phyloP scores from a whole-genome alignment of 768 basidiomycete genomes.

The Mycena vulgaris region DNA sequence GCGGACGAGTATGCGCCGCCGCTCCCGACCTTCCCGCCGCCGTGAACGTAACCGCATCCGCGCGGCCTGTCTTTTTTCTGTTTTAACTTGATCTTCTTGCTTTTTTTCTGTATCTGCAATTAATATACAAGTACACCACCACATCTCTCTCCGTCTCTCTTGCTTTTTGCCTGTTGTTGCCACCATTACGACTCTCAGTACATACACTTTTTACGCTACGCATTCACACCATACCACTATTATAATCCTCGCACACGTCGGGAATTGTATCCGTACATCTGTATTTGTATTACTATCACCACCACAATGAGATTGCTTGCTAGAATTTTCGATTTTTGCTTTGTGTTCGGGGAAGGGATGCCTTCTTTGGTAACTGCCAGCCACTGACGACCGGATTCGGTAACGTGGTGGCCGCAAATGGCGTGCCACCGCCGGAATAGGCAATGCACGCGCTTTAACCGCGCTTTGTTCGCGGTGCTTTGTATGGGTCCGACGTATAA shows the following conservation, averaged over 20 bases:
- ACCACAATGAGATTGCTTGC: background rate
- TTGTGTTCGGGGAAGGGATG: background rate
- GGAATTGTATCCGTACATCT: slow-evolving; percentile 32
- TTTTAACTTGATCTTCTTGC: background rate
- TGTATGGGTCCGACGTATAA: background rate
- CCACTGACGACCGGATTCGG: background rate
- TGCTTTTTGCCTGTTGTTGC: slow-evolving; percentile 4
- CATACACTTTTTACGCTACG: background rate
- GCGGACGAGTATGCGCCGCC: slow-evolving; percentile 24
- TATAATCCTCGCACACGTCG: background rate
- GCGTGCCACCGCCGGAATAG: background rate
- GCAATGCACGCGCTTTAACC: slow-evolving; percentile 19
- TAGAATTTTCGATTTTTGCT: background rate
- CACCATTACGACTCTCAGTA: slow-evolving; percentile 1
- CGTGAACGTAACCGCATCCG: background rate
- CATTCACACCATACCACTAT: background rate
- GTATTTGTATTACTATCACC: slow-evolving; percentile 25
- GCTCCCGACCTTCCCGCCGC: slow-evolving; percentile 33
- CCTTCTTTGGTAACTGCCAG: background rate
- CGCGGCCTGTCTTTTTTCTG: background rate
- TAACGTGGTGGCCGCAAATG: background rate
- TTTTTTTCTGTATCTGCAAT: background rate
- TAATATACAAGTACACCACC: background rate
- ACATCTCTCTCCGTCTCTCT: background rate
- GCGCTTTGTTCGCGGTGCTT: slow-evolving; percentile 25